Percentiles rank a stretch among this genome's conserved stretches.
phyloP scores from a whole-genome alignment of 495 filamentous ascomycete species.

The Xylaria venustula region DNA sequence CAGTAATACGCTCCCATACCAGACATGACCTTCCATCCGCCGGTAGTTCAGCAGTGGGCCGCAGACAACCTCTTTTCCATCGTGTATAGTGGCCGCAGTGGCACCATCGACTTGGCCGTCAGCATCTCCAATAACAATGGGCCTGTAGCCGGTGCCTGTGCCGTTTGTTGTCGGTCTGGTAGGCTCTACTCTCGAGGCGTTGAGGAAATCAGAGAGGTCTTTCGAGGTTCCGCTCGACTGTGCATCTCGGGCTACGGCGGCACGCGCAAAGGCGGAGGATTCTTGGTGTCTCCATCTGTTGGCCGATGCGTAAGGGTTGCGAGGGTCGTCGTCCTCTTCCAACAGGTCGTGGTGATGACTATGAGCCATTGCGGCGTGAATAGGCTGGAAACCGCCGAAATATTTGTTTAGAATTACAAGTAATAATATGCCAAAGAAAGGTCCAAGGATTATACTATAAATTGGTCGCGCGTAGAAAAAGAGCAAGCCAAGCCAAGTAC shows the following conservation, averaged over 20 bases:
- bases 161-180: slow-evolving; percentile 19
- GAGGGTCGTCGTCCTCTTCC: slow-evolving; percentile 27
- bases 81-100: slow-evolving; percentile 16
- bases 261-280: slow-evolving; percentile 44
- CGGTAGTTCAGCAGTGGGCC: slow-evolving; percentile 85
- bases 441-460: background rate
- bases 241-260: slow-evolving; percentile 40
- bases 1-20: slow-evolving; percentile 82
- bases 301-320: slow-evolving; percentile 48
- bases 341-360: slow-evolving; percentile 28
- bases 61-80: slow-evolving; percentile 64
- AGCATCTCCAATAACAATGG: slow-evolving; percentile 38
- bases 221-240: slow-evolving; percentile 35
- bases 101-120: slow-evolving; percentile 25
- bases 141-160: slow-evolving; percentile 30
- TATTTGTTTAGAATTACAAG: background rate
- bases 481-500: background rate
- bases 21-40: slow-evolving; percentile 70
- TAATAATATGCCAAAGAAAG: background rate
- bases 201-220: slow-evolving; percentile 51
- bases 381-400: background rate
- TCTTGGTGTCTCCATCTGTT: slow-evolving; percentile 54
- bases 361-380: slow-evolving; percentile 22
- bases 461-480: background rate
- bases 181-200: slow-evolving; percentile 45